A percentile compares a stretch with the other conserved stretches of the same genome.
phyloP scores from a whole-genome alignment of 2,329 filamentous ascomycete species.

The Aspergillus ustus region DNA sequence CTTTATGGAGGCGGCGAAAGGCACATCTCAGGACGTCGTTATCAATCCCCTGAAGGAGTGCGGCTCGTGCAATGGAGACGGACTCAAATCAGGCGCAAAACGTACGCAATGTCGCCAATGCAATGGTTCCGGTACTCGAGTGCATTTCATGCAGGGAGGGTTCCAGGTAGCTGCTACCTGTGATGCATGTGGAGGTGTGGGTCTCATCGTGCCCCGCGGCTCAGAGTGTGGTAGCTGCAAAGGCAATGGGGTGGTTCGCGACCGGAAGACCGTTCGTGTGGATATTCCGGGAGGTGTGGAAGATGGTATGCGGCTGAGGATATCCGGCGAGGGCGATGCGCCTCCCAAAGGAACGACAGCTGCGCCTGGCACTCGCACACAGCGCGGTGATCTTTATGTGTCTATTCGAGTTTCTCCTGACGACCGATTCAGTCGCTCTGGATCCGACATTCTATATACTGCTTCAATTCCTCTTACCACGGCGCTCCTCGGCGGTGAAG shows the following conservation, averaged over 20 bases:
- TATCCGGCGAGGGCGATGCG: conserved; percentile 85
- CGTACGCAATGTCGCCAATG: conserved; percentile 76
- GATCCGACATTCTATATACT: conserved; percentile 90
- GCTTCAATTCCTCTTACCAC: conserved; percentile 91
- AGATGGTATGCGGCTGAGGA: conserved; percentile 88
- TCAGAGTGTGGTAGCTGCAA: conserved; percentile 79
- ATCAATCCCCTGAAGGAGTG: conserved; percentile 83
- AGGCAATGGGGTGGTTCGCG: conserved; percentile 82
- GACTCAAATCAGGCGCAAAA: conserved; percentile 79
- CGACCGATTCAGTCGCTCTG: conserved; percentile 82
- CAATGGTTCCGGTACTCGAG: conserved; percentile 81
- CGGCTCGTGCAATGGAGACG: conserved; percentile 79
- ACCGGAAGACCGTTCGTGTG: conserved; percentile 80
- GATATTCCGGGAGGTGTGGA: conserved; percentile 96
- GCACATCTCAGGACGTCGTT: conserved; percentile 82
- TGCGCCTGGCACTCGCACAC: conserved; percentile 65
- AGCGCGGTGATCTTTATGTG: conserved; percentile 87
- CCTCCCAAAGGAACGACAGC: conserved; percentile 74
- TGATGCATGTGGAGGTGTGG: conserved; percentile 76
- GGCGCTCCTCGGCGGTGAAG: conserved; percentile 87
- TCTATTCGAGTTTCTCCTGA: conserved; percentile 88
- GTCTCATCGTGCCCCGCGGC: conserved; percentile 74
- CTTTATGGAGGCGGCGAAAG: conserved; percentile 96
- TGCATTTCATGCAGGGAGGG: conserved; percentile 87
- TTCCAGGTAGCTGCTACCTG: conserved; percentile 97